Evolutionary conservation across 768 basidiomycete species (phyloP), one percentile per base, ranked within the genome.

Genomic region (Suillus discolor): DNA sequence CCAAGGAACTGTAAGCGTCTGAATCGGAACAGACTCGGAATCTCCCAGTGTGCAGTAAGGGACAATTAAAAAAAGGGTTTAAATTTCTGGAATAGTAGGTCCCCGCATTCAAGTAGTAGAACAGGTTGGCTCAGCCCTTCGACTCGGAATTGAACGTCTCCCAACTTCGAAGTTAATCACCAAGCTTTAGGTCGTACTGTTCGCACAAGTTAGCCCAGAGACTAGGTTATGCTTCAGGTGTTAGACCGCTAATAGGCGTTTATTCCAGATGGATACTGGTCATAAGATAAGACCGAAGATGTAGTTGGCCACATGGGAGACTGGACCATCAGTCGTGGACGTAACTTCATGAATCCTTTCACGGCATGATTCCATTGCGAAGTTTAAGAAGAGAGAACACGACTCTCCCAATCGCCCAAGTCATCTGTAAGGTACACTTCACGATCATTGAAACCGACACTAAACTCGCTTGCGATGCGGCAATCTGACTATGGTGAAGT

Each of bases 381-480:
- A 70, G 69, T 89, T 81, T 68, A 72, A 15, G 71, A 77, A 75
- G 79, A 89, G 79, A 89, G 82, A 45, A 77, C 84, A 72, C 78
- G 73, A 74, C 6, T 68, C 18, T 41, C 73, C 77, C 20, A 9
- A 45, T 45, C 45, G 45, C 7, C 71, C 67, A 49, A 79, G 8
- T 9, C 72, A 59, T 74, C 77, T 53, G 79, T 81, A 66, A 80
- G 78, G 74, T 72, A 84, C 60, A 84, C 78, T 15, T 85, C 90
- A 70, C 92, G 92, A 62, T 85, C 81, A 71, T 89, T 92, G 70
- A 80, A 82, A 16, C 86, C 89, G 2, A 82, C 83, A 62, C 89
- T 86, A 77, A 89, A 94, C 76, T 96, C 94, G 53, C 92, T 93
- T 0, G 87, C 87, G 34, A 89, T 72, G 15, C n/a, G 87, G 77